Percentiles rank a stretch among this genome's conserved stretches.
Conservation (phyloP, 2,329 filamentous ascomycete species). For the Falciphora oryzae region DNA sequence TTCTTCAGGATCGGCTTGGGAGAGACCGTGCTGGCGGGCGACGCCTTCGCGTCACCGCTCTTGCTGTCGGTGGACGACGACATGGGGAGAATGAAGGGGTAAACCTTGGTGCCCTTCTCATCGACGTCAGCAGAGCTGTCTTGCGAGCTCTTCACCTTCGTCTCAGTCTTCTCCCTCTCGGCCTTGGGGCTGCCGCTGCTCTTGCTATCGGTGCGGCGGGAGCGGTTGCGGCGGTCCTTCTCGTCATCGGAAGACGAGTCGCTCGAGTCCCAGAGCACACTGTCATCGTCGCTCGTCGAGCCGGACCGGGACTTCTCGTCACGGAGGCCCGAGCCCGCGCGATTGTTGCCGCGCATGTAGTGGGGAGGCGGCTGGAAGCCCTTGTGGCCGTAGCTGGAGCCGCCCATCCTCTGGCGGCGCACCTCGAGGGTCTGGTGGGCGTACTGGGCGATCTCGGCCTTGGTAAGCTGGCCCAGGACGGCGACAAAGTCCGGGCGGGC, state of each 20-base stretch:
- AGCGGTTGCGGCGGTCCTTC: constrained; percentile 8
- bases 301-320: constrained; percentile 13
- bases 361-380: constrained; percentile 14
- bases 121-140: constrained; percentile 12
- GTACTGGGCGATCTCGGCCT: constrained; percentile 45
- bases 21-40: constrained; percentile 28
- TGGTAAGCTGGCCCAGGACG: constrained; percentile 48
- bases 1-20: constrained; percentile 60
- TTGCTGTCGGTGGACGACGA: constrained; percentile 23
- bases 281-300: constrained; percentile 17
- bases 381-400: constrained; percentile 13
- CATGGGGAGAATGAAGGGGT: constrained; percentile 34
- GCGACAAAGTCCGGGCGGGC: constrained; percentile 56
- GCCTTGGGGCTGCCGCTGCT: constrained; percentile 12
- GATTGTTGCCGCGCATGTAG: background rate
- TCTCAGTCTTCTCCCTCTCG: constrained; percentile 6
- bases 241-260: constrained; percentile 21
- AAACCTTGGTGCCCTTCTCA: constrained; percentile 19
- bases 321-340: constrained; percentile 18
- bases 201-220: constrained; percentile 3
- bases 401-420: constrained; percentile 32
- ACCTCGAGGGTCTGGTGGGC: constrained; percentile 44
- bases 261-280: constrained; percentile 24
- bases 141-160: constrained; percentile 12
- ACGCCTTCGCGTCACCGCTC: constrained; percentile 22